phyloP scores from a whole-genome alignment of 2,329 filamentous ascomycete species.

The Colletotrichum brevisporum region DNA sequence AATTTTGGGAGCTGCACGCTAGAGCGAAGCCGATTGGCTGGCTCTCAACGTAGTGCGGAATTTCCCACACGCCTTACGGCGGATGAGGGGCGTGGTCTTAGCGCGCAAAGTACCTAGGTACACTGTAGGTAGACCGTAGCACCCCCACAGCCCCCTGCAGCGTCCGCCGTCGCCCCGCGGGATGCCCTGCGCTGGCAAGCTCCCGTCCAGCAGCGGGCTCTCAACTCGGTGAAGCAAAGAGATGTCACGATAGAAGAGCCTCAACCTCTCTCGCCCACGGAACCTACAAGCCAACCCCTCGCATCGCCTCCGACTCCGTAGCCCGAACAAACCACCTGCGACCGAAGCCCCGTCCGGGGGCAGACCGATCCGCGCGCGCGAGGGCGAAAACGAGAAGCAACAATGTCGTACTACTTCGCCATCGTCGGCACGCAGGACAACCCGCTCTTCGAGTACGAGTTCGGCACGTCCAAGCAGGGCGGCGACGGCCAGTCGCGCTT shows the following conservation, averaged over 20 bases:
- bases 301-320: neutral
- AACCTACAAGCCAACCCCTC: neutral
- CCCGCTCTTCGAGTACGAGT: slow-evolving; percentile 96
- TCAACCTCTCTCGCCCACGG: neutral
- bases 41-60: slow-evolving; percentile 16
- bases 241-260: neutral
- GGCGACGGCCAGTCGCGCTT: slow-evolving; percentile 94
- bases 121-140: too few relatives aligned
- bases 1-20: slow-evolving; percentile 38
- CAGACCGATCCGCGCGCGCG: neutral
- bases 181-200: neutral
- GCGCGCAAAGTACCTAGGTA: neutral
- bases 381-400: slow-evolving; percentile 42
- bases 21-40: slow-evolving; percentile 21
- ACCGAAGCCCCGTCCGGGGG: neutral
- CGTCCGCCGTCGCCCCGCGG: slow-evolving; percentile 13
- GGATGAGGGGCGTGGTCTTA: neutral
- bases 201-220: neutral
- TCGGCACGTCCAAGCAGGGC: slow-evolving; percentile 95
- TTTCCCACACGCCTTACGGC: slow-evolving; percentile 29
- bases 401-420: slow-evolving; percentile 98
- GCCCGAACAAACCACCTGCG: neutral
- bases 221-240: slow-evolving; percentile 16
- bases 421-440: slow-evolving; percentile 97
- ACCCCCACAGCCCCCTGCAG: slow-evolving; percentile 13